These are phyloP conservation scores for Colletotrichum scovillei DNA, from an alignment of 2,329 filamentous ascomycete species.

Conservation along the genomic window DNA sequence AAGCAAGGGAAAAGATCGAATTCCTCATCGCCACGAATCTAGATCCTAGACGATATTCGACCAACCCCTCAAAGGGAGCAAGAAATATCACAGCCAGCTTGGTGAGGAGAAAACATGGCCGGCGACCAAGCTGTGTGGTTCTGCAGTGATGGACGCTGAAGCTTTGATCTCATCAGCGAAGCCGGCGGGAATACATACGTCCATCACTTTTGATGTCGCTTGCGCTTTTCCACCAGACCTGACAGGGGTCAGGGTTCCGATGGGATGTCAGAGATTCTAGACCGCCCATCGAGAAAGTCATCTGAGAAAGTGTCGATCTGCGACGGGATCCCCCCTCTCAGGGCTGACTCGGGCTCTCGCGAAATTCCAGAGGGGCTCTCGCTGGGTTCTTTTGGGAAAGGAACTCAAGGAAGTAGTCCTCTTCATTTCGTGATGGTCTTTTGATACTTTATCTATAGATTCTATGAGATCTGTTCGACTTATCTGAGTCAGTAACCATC, in stretches of 20 bases:
- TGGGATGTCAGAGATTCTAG: neutral
- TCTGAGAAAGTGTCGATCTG: neutral
- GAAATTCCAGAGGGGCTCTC: neutral
- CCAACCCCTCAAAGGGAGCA: no score
- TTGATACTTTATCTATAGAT: neutral
- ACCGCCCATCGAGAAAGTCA: neutral
- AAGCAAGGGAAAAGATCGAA: no score
- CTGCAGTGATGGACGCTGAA: no score
- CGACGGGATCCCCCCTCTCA: neutral
- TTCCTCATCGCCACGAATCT: no score
- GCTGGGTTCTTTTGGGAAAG: neutral
- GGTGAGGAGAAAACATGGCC: no score
- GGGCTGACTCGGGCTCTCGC: neutral
- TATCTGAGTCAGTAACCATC: neutral
- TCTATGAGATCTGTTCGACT: neutral
- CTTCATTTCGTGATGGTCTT: neutral
- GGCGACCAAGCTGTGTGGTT: no score
- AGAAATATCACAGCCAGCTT: no score
- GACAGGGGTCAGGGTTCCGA: neutral
- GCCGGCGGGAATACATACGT: neutral
- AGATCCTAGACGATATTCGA: no score
- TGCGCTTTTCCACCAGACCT: neutral
- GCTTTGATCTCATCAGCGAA: neutral
- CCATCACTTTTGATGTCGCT: neutral
- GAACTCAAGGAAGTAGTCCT: neutral